These are phyloP conservation scores for Colletotrichum scovillei DNA, from an alignment of 2,329 filamentous ascomycete genomes.

Conservation along the genomic window DNA sequence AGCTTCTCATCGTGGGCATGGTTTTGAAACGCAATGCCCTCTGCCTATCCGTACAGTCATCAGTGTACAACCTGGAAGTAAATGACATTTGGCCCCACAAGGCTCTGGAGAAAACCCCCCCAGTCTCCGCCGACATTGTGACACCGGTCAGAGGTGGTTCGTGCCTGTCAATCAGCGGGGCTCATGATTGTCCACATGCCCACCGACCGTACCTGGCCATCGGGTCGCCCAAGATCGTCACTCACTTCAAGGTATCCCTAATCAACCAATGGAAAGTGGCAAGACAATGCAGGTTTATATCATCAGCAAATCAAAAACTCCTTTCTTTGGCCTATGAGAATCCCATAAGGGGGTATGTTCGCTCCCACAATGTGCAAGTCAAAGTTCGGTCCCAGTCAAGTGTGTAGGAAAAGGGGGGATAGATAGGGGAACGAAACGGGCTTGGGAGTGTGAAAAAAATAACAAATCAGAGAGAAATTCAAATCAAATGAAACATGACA, in stretches of 20 bases:
- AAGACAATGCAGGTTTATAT: neutral
- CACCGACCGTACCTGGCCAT: neutral
- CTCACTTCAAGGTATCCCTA: neutral
- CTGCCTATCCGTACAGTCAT: too few relatives aligned
- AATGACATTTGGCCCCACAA: neutral
- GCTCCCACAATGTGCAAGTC: conserved; percentile 9
- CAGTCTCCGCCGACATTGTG: neutral
- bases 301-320: conserved; percentile 25
- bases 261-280: neutral
- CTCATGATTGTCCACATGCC: neutral
- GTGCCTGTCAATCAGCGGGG: conserved; percentile 27
- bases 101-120: neutral
- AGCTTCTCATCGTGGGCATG: too few relatives aligned
- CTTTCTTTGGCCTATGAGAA: conserved; percentile 26
- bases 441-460: neutral
- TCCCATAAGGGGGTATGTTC: conserved; percentile 31
- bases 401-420: neutral
- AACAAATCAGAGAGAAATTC: neutral
- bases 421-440: neutral
- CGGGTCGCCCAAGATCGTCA: neutral
- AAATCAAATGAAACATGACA: conserved; percentile 3
- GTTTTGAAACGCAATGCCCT: too few relatives aligned
- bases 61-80: too few relatives aligned
- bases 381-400: neutral
- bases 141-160: neutral